These are phyloP conservation scores for Collybia sp. DNA, from an alignment of 768 basidiomycete species.

Conservation along the genomic window DNA sequence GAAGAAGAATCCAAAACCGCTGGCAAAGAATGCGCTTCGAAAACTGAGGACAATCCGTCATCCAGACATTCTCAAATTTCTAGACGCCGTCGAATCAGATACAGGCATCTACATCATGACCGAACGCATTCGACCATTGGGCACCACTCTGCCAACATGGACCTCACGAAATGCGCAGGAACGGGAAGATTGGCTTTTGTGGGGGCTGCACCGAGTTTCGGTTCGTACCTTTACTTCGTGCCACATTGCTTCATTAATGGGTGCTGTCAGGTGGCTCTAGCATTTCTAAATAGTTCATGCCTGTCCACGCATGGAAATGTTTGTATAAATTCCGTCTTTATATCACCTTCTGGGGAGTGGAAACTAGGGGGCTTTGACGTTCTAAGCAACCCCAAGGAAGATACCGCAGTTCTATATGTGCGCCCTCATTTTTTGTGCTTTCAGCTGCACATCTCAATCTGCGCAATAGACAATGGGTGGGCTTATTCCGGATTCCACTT, in stretches of 20 bases:
- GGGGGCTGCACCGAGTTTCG: conserved; percentile 89
- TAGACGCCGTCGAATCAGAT: conserved; percentile 92
- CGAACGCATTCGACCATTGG: conserved; percentile 82
- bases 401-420: conserved; percentile 76
- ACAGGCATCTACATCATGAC: conserved; percentile 88
- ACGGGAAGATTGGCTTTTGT: conserved; percentile 85
- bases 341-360: conserved; percentile 95
- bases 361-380: conserved; percentile 93
- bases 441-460: conserved; percentile 4
- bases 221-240: conserved; percentile 39
- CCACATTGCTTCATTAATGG: conserved; percentile 2
- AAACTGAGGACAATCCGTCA: conserved; percentile 91
- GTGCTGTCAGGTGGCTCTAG: conserved; percentile 66
- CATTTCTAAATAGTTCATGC: conserved; percentile 85
- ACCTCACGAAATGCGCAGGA: conserved; percentile 56
- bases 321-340: conserved; percentile 72
- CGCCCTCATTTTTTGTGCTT: conserved; percentile 21
- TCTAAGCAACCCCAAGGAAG: conserved; percentile 79
- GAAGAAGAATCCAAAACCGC: conserved; percentile 55
- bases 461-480: conserved; percentile 59
- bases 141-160: conserved; percentile 57
- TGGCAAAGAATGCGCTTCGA: conserved; percentile 86
- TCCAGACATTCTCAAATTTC: conserved; percentile 93
- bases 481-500: conserved; percentile 53
- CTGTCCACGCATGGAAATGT: conserved; percentile 82